Base-by-base conservation (phyloP, 2,329 filamentous ascomycete species). In the Ophiostoma sp. region DNA sequence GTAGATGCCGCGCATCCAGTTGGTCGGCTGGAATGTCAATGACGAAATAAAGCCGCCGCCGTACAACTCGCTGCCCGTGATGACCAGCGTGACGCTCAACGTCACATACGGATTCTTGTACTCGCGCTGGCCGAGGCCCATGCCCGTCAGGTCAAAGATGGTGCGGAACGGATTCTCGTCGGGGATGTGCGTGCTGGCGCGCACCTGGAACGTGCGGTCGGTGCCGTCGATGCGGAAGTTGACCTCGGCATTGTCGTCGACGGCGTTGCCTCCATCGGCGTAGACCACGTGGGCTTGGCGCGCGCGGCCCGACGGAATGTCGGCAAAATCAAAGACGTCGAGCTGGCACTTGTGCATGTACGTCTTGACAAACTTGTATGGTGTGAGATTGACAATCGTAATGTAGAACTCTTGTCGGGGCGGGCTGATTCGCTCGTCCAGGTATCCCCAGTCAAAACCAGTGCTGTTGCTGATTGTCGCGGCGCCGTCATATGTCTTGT, bases 1-100 rank as follows among this genome's bases (percentile, higher is more conserved):
- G 73, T 81, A 79, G 11, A 82, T 76, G 6, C 73, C 72, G 45
- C 75, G 77, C 81, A 82, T 82, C 80, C 81, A 82, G 73, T 74
- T 74, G 42, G 77, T 77, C 0, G 77, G 73, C 0, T 78, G 78
- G 63, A 76, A 79, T 2, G 75, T 76, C 1, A 82, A 75, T 0
- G 79, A 81, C 1, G 79, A 78, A 12, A 78, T 76, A 74, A 80
- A 82, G n/a, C n/a, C n/a, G n/a, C n/a, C n/a, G 0, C 81, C 80
- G 31, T 79, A 81, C 8, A 74, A 73, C 8, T 78, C 73, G 74
- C 80, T 82, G 22, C 81, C 81, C 0, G 81, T 81, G 57, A 82
- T 81, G 22, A 82, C 80, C 70, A 79, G 78, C n/a, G 50, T 55
- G 2, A 55, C 22, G n/a, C 50, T 55, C 3, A 22, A 5, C 19